Percentiles rank a stretch among this genome's conserved stretches.
phyloP scores from a whole-genome alignment of 108 stramenopile species.

The Halocafeteria seosinensis region DNA sequence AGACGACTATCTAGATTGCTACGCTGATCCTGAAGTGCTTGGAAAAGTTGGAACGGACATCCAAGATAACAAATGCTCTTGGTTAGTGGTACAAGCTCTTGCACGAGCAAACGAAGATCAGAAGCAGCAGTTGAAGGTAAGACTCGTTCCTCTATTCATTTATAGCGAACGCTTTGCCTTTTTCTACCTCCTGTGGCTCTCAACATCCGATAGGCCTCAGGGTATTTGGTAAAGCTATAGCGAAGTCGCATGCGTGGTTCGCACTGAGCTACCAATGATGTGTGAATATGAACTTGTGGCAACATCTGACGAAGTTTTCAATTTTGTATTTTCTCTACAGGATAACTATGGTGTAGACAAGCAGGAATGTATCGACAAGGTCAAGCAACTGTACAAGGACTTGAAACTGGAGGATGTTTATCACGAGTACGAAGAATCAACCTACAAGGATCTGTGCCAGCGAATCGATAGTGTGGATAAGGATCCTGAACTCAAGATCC shows the following conservation, averaged over 20 bases:
- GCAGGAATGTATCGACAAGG: conserved; percentile 36
- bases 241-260: conserved; percentile 12
- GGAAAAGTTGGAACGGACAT: conserved; percentile 99
- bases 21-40: conserved; percentile 65
- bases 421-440: conserved; percentile 62
- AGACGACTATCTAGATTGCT: conserved; percentile 96
- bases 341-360: conserved; percentile 70
- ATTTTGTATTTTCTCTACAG: background rate
- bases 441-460: conserved; percentile 36
- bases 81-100: conserved; percentile 78
- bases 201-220: conserved; percentile 3
- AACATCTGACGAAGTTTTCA: background rate
- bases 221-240: background rate
- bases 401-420: conserved; percentile 52
- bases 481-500: conserved; percentile 28
- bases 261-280: background rate
- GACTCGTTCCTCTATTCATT: conserved; percentile 7
- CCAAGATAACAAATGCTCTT: conserved; percentile 96
- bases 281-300: background rate
- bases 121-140: conserved; percentile 36
- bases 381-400: conserved; percentile 68
- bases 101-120: conserved; percentile 32
- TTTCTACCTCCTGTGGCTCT: background rate
- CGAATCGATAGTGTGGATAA: conserved; percentile 29
- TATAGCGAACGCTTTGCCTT: conserved; percentile 8